Conservation (phyloP, 768 basidiomycete genomes). For the Terana coerulea region DNA sequence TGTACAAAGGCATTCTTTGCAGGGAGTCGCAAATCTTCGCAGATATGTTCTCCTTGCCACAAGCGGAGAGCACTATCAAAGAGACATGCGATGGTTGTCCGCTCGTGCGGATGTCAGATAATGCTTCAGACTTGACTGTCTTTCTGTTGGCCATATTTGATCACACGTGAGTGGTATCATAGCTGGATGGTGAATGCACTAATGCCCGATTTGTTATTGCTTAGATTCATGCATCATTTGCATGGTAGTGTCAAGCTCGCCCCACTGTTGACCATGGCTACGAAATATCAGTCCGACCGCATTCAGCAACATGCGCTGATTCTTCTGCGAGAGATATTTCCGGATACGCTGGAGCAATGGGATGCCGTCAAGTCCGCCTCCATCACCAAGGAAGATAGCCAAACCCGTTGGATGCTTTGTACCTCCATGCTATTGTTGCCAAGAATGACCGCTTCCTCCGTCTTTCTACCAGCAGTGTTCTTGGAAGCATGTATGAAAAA, state of each 20-base stretch:
- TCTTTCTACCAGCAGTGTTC: neutral
- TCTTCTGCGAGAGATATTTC: neutral
- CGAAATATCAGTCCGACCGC: neutral
- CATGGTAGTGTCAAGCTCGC: neutral
- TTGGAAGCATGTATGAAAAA: no score
- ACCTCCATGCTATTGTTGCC: neutral
- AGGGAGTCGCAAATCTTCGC: constrained; percentile 18
- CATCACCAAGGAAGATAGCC: neutral
- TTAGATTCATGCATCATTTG: neutral
- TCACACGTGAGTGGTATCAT: neutral
- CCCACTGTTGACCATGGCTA: neutral
- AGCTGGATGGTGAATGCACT: neutral
- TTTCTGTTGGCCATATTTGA: neutral
- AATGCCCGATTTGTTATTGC: neutral
- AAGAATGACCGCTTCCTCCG: neutral
- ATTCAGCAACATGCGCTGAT: neutral
- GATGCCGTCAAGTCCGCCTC: neutral
- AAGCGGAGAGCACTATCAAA: neutral
- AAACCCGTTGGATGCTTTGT: neutral
- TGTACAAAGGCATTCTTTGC: constrained; percentile 22
- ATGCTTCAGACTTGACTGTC: neutral
- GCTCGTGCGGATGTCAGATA: neutral
- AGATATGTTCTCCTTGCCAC: constrained; percentile 3
- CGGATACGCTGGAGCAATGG: neutral
- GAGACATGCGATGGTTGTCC: neutral